Evolutionary conservation across 768 basidiomycete genomes (phyloP), one percentile per base, ranked within the genome.

Genomic region (Termitomyces sp.): DNA sequence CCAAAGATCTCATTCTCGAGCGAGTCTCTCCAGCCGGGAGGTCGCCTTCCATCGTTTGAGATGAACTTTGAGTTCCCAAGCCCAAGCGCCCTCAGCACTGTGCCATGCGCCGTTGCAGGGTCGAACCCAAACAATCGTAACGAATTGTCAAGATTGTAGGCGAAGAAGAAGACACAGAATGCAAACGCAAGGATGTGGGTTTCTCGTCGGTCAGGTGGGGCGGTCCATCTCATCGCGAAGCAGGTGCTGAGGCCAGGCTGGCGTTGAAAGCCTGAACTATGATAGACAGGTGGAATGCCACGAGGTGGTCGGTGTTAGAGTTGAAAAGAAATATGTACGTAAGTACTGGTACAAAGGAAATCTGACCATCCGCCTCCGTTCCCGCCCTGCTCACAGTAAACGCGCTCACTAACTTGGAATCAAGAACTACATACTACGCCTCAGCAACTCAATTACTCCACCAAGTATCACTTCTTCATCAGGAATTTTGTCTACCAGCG

Each of bases 171-270:
- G 47, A 83, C 69, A 15, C 81, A 73, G 31, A 90, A 66, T 10
- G 85, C 81, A 60, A 87, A 81, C 33, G 91, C 71, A 56, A 89
- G 63, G 61, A 94, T 79, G 10, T 82, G 76, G 31, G 88, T 61
- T 70, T 94, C 93, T 59, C 91, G 83, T 59, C 86, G 80, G 45
- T 80, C 88, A 11, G 87, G 91, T 49, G 83, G 81, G 3, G 82
- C 75, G 40, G 73, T 68, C 86, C 88, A 89, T 53, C 74, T 70
- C 84, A 85, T 86, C 46, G 58, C 56, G 54, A 47, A 15, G 36
- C 50, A 23, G 16, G 18, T 13, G 27, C 7, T 22, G 18, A 3
- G 50, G 22, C 39, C 13, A 3, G 50, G 22, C 39, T 9, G 5
- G 10, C 38, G 29, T 31, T 9, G 16, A n/a, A n/a, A n/a, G n/a